Evolutionary conservation across 306 rosid species (phyloP).

Genomic region (Glycine latifolia): DNA sequence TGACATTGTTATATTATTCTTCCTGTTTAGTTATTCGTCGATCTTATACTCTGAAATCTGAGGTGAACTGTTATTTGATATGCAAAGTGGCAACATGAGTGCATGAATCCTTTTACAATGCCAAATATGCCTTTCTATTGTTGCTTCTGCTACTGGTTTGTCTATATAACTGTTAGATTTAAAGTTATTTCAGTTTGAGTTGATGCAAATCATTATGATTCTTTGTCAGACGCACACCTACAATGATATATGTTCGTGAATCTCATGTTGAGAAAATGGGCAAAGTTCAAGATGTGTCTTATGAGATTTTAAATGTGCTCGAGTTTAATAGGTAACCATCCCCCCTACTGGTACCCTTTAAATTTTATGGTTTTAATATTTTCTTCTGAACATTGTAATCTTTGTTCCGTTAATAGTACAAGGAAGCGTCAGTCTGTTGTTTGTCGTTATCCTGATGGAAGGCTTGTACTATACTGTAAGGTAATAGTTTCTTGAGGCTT

Average conservation of each 20-base stretch:
- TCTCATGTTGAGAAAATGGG: slow-evolving; percentile 88
- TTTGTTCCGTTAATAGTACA: slow-evolving; percentile 56
- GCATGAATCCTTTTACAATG: slow-evolving; percentile 9
- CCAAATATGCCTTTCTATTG: slow-evolving; percentile 22
- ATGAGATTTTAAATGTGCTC: slow-evolving; percentile 91
- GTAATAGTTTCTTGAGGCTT: slow-evolving; percentile 58
- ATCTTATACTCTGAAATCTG: background rate
- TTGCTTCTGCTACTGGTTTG: slow-evolving; percentile 24
- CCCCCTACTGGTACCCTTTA: background rate
- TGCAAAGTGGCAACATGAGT: slow-evolving; percentile 8
- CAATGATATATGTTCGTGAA: slow-evolving; percentile 84
- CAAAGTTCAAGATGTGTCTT: slow-evolving; percentile 69
- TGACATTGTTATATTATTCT: no score
- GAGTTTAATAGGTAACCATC: slow-evolving; percentile 81
- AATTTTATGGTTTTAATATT: no score
- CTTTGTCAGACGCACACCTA: slow-evolving; percentile 83
- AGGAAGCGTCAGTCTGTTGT: slow-evolving; percentile 98
- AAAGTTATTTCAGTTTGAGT: slow-evolving; percentile 40
- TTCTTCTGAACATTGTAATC: no score
- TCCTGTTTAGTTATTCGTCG: no score
- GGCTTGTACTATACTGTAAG: slow-evolving; percentile 92
- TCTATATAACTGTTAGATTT: slow-evolving; percentile 36
- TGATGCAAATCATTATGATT: slow-evolving; percentile 41
- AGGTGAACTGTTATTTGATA: slow-evolving; percentile 33
- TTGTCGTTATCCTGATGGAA: slow-evolving; percentile 93